Evolutionary conservation across 768 basidiomycete genomes (phyloP), one percentile per base, ranked within the genome.

Genomic region (Leccinum obscurum): DNA sequence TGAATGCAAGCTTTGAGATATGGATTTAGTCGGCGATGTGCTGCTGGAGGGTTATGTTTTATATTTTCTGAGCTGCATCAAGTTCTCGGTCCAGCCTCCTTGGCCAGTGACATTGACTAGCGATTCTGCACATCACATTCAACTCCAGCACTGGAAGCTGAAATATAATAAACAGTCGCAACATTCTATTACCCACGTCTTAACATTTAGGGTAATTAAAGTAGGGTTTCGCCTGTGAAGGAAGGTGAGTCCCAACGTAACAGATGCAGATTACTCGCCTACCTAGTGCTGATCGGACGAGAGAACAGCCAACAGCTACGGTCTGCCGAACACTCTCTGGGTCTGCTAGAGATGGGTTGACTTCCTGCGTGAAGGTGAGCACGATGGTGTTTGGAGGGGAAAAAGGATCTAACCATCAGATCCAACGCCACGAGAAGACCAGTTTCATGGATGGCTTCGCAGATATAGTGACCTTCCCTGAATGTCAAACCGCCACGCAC

Each of bases 381-480:
- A 28, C 10, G 35, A 22, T 35, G 44, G 24, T 14, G 28, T 41
- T 22, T 6, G 35, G n/a, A 49, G 51, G 24, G 6, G 44, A 53
- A 56, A 11, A 48, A 11, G 20, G 34, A 22, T 72, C 84, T 52
- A 62, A 90, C 95, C 95, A 99, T 95, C 63, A 99, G 79, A 76
- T 99, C 96, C 24, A 98, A 77, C 0, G 88, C 93, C 26, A 97
- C 95, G 20, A 99, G 83, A 59, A 90, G 83, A 6, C 95, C 95
- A 6, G 95, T 98, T 79, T 97, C 95, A 62, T 86, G 86, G 48
- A 98, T 84, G 6, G 91, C 88, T 76, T 98, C 95, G 65, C 92
- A 94, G 68, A 96, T 95, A 73, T 95, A 98, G 76, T 98, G 97
- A n/a, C 95, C 96, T 72, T 99, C 97, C 64, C 97, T 81, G 79